Evolutionary conservation across 2,329 filamentous ascomycete genomes (phyloP).

Genomic region (Diaporthe ilicicola): DNA sequence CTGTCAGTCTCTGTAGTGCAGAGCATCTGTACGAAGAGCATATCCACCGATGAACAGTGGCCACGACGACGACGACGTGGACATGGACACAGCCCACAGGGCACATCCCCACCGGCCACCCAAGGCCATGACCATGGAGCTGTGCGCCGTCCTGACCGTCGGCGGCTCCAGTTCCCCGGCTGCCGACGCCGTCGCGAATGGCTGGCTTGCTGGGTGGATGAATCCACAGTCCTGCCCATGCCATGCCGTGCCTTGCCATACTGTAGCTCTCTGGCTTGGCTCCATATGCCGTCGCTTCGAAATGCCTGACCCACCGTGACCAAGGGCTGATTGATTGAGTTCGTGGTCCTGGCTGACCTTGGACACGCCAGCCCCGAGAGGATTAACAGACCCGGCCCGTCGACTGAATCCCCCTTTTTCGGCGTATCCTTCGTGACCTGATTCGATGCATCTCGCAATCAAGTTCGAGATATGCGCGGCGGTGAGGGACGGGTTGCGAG

Average conservation of each 20-base stretch:
- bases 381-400: conserved; percentile 10
- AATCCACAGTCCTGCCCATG: neutral
- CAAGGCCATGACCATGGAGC: neutral
- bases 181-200: neutral
- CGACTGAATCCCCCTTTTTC: conserved; percentile 10
- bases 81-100: neutral
- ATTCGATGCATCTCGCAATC: conserved; percentile 14
- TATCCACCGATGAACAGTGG: neutral
- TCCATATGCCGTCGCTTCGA: neutral
- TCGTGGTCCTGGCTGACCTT: neutral
- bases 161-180: conserved; percentile 17
- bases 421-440: conserved; percentile 5
- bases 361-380: conserved; percentile 3
- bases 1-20: too few relatives aligned
- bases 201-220: neutral
- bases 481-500: neutral
- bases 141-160: conserved; percentile 15
- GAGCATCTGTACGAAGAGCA: neutral
- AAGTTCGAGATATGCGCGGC: neutral
- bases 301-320: neutral
- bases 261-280: neutral
- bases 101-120: neutral
- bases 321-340: conserved; percentile 15
- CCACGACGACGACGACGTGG: conserved; percentile 14
- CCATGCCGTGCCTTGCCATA: neutral